Conservation (phyloP, 495 filamentous ascomycete species). For the Talaromyces borbonicus region DNA sequence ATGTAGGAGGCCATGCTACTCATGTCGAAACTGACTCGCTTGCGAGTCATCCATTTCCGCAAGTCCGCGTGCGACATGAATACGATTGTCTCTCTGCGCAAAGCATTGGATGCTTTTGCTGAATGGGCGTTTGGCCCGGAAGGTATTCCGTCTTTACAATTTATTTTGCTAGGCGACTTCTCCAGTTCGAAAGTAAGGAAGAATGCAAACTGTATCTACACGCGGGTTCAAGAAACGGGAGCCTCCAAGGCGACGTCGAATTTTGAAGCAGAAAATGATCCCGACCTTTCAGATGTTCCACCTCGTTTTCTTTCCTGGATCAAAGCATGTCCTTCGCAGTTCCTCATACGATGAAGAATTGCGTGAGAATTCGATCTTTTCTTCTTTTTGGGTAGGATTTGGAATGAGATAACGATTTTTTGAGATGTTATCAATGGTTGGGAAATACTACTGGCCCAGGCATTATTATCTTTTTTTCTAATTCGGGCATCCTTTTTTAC, state of each 20-base stretch:
- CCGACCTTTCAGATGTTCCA: neutral
- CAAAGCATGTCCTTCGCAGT: constrained; percentile 1
- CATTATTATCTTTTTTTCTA: neutral
- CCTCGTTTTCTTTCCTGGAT: neutral
- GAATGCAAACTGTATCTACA: neutral
- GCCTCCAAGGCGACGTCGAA: neutral
- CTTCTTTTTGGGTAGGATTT: neutral
- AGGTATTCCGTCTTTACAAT: neutral
- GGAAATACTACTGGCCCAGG: neutral
- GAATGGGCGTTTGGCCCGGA: neutral
- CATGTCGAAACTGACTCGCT: neutral
- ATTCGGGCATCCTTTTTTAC: neutral
- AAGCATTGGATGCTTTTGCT: neutral
- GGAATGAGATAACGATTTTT: neutral
- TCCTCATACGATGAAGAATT: neutral
- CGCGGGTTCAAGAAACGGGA: neutral
- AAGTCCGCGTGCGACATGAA: neutral
- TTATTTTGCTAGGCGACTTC: neutral
- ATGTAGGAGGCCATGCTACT: too few species aligned
- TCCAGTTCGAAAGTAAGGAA: neutral
- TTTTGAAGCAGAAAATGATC: neutral
- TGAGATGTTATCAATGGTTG: neutral
- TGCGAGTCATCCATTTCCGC: neutral
- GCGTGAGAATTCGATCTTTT: neutral
- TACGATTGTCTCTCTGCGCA: neutral